Evolutionary conservation across 208 protist species (phyloP).

Genomic region (Naegleria lovaniensis): DNA sequence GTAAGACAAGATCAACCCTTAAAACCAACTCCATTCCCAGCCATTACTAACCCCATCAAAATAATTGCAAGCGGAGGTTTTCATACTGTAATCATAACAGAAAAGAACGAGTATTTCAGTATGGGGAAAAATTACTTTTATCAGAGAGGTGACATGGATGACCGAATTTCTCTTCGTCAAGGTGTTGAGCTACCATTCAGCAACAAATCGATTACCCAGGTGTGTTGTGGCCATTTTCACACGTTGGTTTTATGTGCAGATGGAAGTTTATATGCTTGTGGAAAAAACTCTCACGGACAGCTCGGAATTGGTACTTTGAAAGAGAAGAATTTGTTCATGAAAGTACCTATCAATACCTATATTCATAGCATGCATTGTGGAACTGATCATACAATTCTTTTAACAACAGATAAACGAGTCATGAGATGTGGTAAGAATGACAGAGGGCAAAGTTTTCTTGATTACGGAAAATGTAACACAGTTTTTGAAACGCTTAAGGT

Average conservation of each 20-base stretch:
- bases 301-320: not conserved
- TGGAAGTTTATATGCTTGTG: not conserved
- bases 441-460: not conserved
- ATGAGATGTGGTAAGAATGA: conserved; percentile 1
- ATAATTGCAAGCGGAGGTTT: conserved; percentile 4
- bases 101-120: not conserved
- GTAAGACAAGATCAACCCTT: not conserved
- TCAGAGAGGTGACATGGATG: not conserved
- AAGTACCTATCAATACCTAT: not conserved
- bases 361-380: not conserved
- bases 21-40: not conserved
- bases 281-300: not conserved
- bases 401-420: not conserved
- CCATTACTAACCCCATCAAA: not conserved
- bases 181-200: not conserved
- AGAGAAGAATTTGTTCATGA: not conserved
- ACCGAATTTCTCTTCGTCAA: not conserved
- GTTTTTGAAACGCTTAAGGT: not conserved
- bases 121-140: not conserved
- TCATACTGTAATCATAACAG: not conserved
- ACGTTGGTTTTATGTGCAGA: not conserved
- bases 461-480: not conserved
- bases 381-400: not conserved
- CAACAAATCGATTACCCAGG: not conserved
- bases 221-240: not conserved